These are phyloP conservation scores for Alternaria sp. DNA, from an alignment of 2,329 filamentous ascomycete species.

Conservation along the genomic window DNA sequence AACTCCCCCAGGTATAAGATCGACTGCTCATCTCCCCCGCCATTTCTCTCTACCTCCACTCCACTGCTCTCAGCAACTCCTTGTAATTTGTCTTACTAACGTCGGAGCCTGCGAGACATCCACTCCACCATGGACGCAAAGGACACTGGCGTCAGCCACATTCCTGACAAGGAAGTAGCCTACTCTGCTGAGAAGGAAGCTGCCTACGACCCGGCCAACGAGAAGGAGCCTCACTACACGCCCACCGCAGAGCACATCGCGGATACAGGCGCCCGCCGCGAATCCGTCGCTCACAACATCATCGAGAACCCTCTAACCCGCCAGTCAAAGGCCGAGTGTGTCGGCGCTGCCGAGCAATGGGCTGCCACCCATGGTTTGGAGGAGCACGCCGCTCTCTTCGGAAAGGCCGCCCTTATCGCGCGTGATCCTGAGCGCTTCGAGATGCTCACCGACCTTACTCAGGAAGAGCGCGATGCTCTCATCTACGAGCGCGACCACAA, in stretches of 20 bases:
- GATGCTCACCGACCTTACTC: constrained; percentile 64
- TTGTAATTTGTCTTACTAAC: neutral
- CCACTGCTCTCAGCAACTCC: neutral
- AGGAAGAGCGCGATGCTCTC: constrained; percentile 66
- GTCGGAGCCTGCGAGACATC: neutral
- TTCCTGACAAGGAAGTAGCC: constrained; percentile 5
- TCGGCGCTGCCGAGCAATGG: constrained; percentile 66
- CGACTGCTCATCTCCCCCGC: constrained; percentile 1
- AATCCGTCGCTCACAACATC: constrained; percentile 55
- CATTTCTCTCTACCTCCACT: constrained; percentile 4
- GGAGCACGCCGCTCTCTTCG: constrained; percentile 64
- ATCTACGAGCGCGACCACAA: constrained; percentile 69
- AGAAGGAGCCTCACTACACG: constrained; percentile 3
- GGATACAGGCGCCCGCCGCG: constrained; percentile 37
- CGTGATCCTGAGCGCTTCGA: constrained; percentile 71
- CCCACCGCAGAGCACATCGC: constrained; percentile 8
- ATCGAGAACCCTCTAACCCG: constrained; percentile 48
- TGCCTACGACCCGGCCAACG: neutral
- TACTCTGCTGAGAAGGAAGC: constrained; percentile 1
- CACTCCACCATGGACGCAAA: constrained; percentile 10
- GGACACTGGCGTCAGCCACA: neutral
- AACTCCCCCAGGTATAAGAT: constrained; percentile 10
- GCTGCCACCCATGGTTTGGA: constrained; percentile 64
- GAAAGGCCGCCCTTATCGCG: constrained; percentile 75
- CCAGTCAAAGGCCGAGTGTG: constrained; percentile 58